Evolutionary conservation across 495 filamentous ascomycete species (phyloP), one percentile per base, ranked within the genome.

Genomic region (Penicillium crystallinum): DNA sequence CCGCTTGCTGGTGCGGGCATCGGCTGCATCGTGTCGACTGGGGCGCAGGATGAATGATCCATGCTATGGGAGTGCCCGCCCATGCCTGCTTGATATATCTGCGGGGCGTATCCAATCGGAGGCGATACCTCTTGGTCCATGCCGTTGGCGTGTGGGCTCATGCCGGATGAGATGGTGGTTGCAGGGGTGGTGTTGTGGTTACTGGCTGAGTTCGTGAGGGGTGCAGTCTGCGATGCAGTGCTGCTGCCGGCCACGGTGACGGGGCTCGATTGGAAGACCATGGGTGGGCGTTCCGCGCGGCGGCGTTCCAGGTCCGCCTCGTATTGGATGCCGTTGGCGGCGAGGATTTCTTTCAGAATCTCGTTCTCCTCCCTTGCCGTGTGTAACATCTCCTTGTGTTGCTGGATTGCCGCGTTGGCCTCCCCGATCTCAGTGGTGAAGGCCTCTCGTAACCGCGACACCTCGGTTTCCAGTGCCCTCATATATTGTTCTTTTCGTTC

Each of bases 401-500:
- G 69, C 18, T 70, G 65, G 7, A 72, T 41, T 14, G 66, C 55
- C n/a, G 60, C 51, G 48, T 71, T 73, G 38, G 67, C 64, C 15
- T 70, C 62, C 29, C 64, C 65, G 10, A 77, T 71, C 27, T 74
- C 70, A 14, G 64, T 65, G 17, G 64, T 69, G 52, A 74, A 77
- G 11, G 72, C 62, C 51, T 76, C 71, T 61, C 81, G 78, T 53
- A 84, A 71, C 45, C 89, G 86, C 18, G 89, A 78, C 7, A 96
- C 85, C 69, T 96, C 89, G 60, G 89, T 85, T 66, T 97, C 92
- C 49, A 97, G 80, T n/a, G 83, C 79, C 67, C 90, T 90, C 77
- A 96, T 92, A 64, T 97, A 97, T 59, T 87, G 81, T 70, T 97
- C 93, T 66, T 97, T 97, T 52, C 93, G 86, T 69, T 98, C 93